Base-by-base conservation (phyloP, 345 rosid species). In the Bruguiera sexangula region DNA sequence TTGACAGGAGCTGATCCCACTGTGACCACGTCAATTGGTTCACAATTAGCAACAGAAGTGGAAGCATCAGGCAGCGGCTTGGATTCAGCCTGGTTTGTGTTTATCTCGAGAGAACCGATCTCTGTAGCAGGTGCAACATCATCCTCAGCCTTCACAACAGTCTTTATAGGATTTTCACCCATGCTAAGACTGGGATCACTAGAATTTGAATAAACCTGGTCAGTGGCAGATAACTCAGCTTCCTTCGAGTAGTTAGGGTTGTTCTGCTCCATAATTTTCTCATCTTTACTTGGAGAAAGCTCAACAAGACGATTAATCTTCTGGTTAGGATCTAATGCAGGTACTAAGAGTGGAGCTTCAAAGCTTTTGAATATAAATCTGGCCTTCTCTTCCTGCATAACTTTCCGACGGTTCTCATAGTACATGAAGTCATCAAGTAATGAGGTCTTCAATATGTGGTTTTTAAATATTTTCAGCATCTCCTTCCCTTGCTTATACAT, bases 321-420 rank as follows among this genome's bases (percentile, higher is more conserved):
- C 48, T 75, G 78, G 19, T 82, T 69, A 19, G 89, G 76, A 75
- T 75, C 85, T n/a, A 85, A 68, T 63, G 85, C 75, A 36, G 82
- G 70, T 48, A 79, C 61, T 9, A 80, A 70, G 62, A 75, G 77
- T 8, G 93, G 85, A 68, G 69, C 62, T 18, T 53, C 79, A 66
- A 85, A 82, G 62, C 85, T 83, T 75, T 79, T 84, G 69, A 79
- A 66, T 1, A 76, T 48, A 55, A 71, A 68, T 74, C 85, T 82
- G 48, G 78, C 82, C 76, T 88, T 92, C 86, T 87, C 97, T 72
- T 90, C 93, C 71, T 80, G 88, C 89, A 95, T 84, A 70, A 85
- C 65, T 76, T 84, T 90, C 85, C 92, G 88, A 5, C 97, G 93
- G 70, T 78, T 82, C 79, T 95, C 99, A 43, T 95, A 95, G 58